Percentiles rank a stretch among this genome's conserved stretches.
These are phyloP conservation scores for Mucor circinelloides DNA, from an alignment of 371 early-diverging fungal species.

Conservation along the genomic window DNA sequence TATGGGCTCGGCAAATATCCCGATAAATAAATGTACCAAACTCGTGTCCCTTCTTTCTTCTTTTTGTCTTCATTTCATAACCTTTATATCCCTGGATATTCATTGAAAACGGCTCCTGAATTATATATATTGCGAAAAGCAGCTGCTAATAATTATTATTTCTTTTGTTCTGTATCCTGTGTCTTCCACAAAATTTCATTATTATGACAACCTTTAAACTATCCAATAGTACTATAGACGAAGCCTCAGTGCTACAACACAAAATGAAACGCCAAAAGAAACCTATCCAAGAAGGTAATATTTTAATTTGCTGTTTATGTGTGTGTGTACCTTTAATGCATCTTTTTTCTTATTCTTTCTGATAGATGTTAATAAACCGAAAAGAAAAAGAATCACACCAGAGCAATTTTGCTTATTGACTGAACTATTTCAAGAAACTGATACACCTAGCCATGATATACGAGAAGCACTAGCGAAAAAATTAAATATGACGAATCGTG, in stretches of 20 bases:
- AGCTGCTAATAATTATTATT: neutral
- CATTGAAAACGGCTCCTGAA: constrained; percentile 7
- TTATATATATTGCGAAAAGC: neutral
- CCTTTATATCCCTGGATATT: constrained; percentile 12
- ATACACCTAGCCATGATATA: constrained; percentile 88
- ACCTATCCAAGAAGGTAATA: neutral
- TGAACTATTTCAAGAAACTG: constrained; percentile 72
- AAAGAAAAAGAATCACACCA: constrained; percentile 74
- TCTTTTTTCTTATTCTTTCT: neutral
- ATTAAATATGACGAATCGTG: constrained; percentile 91
- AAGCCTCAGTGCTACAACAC: neutral
- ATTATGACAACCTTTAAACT: constrained; percentile 17
- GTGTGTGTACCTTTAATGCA: neutral
- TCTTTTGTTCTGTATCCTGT: neutral
- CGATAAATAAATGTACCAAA: neutral
- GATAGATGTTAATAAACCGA: constrained; percentile 48
- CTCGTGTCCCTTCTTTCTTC: neutral
- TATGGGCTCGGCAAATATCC: neutral
- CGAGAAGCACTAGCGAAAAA: constrained; percentile 83
- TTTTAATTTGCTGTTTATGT: neutral
- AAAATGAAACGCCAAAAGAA: constrained; percentile 19
- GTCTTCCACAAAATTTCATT: neutral
- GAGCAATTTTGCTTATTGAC: constrained; percentile 72
- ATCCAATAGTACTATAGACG: neutral
- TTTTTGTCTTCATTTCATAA: constrained; percentile 2